Percentiles rank a stretch among this genome's conserved stretches.
Conservation (phyloP, 2,329 filamentous ascomycete genomes). For the Pseudogymnoascus pannorum region DNA sequence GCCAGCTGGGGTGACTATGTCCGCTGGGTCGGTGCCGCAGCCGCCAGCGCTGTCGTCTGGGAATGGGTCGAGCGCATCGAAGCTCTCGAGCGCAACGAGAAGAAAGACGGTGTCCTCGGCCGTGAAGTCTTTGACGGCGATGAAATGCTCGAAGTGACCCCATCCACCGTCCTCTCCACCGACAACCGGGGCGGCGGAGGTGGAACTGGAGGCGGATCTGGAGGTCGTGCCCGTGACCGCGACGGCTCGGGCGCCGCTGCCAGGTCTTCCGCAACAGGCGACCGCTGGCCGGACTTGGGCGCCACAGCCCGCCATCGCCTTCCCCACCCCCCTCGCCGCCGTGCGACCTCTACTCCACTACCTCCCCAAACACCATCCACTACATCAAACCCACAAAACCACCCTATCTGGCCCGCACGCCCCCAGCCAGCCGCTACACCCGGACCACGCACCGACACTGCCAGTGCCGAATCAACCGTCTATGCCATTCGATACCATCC, state of each 20-base stretch:
- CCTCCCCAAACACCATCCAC: not conserved
- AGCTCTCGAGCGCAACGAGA: slow-evolving; percentile 63
- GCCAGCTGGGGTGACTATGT: slow-evolving; percentile 73
- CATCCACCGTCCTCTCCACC: slow-evolving; percentile 47
- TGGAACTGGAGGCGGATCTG: slow-evolving; percentile 30
- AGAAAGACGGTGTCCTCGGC: slow-evolving; percentile 65
- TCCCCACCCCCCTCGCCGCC: not conserved
- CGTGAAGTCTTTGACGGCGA: slow-evolving; percentile 67
- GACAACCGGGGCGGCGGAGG: slow-evolving; percentile 34
- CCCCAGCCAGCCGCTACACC: slow-evolving; percentile 49
- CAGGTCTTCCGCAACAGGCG: not conserved
- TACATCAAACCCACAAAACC: not conserved
- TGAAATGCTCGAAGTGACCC: slow-evolving; percentile 61
- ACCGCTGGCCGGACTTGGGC: slow-evolving; percentile 19
- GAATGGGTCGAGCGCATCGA: slow-evolving; percentile 75
- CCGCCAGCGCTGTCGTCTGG: slow-evolving; percentile 73
- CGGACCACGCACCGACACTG: slow-evolving; percentile 54
- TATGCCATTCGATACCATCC: slow-evolving; percentile 57
- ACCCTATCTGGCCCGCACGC: slow-evolving; percentile 42
- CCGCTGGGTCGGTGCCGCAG: slow-evolving; percentile 66
- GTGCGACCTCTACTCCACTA: not conserved
- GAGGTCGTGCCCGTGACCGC: slow-evolving; percentile 20
- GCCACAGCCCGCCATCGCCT: slow-evolving; percentile 11
- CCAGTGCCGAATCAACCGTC: slow-evolving; percentile 56
- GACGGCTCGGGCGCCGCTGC: not conserved